Evolutionary conservation across 2,329 filamentous ascomycete genomes (phyloP), one percentile per base, ranked within the genome.

Genomic region (Drechslerella stenobrocha): DNA sequence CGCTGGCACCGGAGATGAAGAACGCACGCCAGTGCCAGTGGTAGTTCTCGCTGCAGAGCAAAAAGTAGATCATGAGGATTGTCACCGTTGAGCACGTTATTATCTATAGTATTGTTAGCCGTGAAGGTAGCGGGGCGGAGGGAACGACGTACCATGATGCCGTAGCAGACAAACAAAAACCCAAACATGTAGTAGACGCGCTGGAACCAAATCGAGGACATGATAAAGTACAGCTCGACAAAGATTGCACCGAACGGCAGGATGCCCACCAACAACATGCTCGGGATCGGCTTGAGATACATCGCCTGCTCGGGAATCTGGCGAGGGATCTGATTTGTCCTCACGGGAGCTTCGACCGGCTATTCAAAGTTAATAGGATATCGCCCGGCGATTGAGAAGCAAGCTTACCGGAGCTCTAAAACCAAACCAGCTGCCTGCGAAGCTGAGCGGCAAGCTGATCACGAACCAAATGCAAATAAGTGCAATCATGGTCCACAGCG

Each of bases 151-250:
- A 73, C 72, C 90, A 98, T 96, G 50, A 98, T 83, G 8, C 89
- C 91, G 75, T 96, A 98, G 81, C 91, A 96, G 59, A 98, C 83
- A 81, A 98, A 98, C 32, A 98, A 80, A 82, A 98, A 98, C 20
- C 93, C 93, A 74, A 98, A 98, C 93, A 98, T 98, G 82, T 98
- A 98, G 81, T 98, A 98, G 72, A 98, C 93, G 78, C 93, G 90
- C 80, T 87, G 92, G 78, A 95, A 96, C 93, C 93, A 98, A 75
- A 98, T 92, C 23, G 89, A 95, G 78, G 87, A 95, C 89, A 98
- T 95, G 80, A 98, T 96, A 78, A 97, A 97, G 82, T 96, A 97
- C 1, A 98, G 85, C 79, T 98, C 93, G 46, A 97, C 91, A 72
- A 97, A 96, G 75, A 98, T 97, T 70, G 93, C 92, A 46, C 89